Conservation (phyloP, 176 grass and related monocot species). For the Alloteropsis semialata region DNA sequence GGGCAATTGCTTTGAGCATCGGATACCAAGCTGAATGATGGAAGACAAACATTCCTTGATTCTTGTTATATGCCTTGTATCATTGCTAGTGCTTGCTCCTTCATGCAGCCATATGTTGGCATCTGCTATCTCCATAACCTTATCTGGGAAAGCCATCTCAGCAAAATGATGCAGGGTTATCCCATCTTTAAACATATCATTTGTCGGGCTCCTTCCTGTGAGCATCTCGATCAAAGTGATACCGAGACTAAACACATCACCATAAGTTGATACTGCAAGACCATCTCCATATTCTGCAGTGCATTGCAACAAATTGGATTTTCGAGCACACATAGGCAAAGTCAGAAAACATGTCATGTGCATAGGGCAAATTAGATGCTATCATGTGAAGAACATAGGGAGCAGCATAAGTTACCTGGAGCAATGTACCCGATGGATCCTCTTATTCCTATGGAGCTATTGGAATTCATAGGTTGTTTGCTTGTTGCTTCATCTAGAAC, state of each 20-base stretch:
- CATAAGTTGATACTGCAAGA: background rate
- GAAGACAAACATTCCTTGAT: background rate
- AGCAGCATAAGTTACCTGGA: conserved; percentile 49
- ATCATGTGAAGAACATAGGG: no score
- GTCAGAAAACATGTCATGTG: background rate
- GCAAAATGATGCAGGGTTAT: background rate
- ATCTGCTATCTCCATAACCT: background rate
- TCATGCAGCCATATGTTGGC: background rate
- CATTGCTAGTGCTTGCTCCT: background rate
- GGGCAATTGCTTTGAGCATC: conserved; percentile 15
- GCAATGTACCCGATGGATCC: conserved; percentile 54
- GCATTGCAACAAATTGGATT: background rate
- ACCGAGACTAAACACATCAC: conserved; percentile 1
- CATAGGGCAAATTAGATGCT: no score
- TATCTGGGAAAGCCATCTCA: background rate
- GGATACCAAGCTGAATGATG: conserved; percentile 12
- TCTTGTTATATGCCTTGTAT: background rate
- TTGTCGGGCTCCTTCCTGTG: conserved; percentile 1
- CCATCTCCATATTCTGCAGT: conserved; percentile 2
- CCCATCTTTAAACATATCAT: conserved; percentile 14
- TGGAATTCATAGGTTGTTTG: background rate
- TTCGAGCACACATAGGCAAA: background rate
- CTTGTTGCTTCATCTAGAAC: background rate
- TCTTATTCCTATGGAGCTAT: conserved; percentile 30
- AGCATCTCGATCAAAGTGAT: background rate